phyloP scores from a whole-genome alignment of 495 filamentous ascomycete species.

The Hyaloscypha hepaticicola region DNA sequence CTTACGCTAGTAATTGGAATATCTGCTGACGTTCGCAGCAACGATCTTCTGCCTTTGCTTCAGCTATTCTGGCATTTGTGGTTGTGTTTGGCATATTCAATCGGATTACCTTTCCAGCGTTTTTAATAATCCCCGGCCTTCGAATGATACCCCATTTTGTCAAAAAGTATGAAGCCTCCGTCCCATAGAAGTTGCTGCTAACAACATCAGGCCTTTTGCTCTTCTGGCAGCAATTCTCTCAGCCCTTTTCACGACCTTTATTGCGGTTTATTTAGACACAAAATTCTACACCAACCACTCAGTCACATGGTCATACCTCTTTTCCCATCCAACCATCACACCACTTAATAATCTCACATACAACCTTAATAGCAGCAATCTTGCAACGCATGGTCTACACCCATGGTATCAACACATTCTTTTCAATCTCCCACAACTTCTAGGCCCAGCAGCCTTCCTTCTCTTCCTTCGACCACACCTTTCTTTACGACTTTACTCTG shows the following conservation, averaged over 20 bases:
- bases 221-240: slow-evolving; percentile 60
- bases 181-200: neutral
- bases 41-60: slow-evolving; percentile 70
- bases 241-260: slow-evolving; percentile 57
- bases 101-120: slow-evolving; percentile 94
- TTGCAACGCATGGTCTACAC: slow-evolving; percentile 88
- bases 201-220: slow-evolving; percentile 60
- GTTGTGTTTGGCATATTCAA: slow-evolving; percentile 88
- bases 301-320: slow-evolving; percentile 54
- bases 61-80: slow-evolving; percentile 72
- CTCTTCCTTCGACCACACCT: slow-evolving; percentile 59
- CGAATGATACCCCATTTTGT: slow-evolving; percentile 81
- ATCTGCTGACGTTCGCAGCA: slow-evolving; percentile 46
- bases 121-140: slow-evolving; percentile 75
- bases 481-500: slow-evolving; percentile 67
- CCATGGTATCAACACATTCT: slow-evolving; percentile 88
- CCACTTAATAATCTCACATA: slow-evolving; percentile 91
- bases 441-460: slow-evolving; percentile 80
- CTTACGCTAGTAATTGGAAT: neutral
- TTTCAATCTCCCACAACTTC: slow-evolving; percentile 80
- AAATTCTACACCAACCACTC: slow-evolving; percentile 67
- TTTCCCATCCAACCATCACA: slow-evolving; percentile 69
- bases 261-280: slow-evolving; percentile 81
- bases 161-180: slow-evolving; percentile 59
- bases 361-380: slow-evolving; percentile 72